Evolutionary conservation across 768 basidiomycete species (phyloP), one percentile per base, ranked within the genome.

Genomic region (Boletellus ananas): DNA sequence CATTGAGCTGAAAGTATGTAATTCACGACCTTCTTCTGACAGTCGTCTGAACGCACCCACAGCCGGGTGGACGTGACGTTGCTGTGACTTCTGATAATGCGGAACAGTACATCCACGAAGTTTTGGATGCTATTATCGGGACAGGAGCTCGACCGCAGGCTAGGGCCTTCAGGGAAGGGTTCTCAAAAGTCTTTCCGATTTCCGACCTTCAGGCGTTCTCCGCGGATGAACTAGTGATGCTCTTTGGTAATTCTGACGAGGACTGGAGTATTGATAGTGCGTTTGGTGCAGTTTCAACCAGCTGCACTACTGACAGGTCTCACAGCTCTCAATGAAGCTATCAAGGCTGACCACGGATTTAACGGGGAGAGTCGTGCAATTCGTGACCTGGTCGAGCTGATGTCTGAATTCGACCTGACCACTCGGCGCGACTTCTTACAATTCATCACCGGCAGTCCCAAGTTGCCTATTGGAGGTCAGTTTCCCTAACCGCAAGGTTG

Each of bases 341-440:
- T 97, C 66, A 98, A 97, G 69, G 96, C 96, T 11, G 96, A 99
- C 61, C 96, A 99, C 64, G 96, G 96, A 8, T 99, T 94, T 77
- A 94, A 95, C 61, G 84, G 87, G 12, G 95, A 98, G 64, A 94
- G 92, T 63, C 84, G 87, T 34, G 84, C 93, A 0, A 94, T 99
- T 52, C 83, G 86, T 39, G 84, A 91, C 61, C 77, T 99, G 48
- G 69, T 97, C 21, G 90, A 89, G 46, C 79, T 92, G 55, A 90
- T 99, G 84, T 75, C 89, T 2, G 79, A 81, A 47, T 96, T 87
- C 59, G 87, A 94, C 61, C 67, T 65, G 14, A 66, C 79, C 2
- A 79, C 80, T 16, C 84, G 94, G 29, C 85, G 96, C 55, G 86
- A 89, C 46, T 96, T 87, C 71, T 73, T 99, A 29, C 94, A 97